Evolutionary conservation across 164 flowering plant species (phyloP).

Genomic region (Echeveria elegans): DNA sequence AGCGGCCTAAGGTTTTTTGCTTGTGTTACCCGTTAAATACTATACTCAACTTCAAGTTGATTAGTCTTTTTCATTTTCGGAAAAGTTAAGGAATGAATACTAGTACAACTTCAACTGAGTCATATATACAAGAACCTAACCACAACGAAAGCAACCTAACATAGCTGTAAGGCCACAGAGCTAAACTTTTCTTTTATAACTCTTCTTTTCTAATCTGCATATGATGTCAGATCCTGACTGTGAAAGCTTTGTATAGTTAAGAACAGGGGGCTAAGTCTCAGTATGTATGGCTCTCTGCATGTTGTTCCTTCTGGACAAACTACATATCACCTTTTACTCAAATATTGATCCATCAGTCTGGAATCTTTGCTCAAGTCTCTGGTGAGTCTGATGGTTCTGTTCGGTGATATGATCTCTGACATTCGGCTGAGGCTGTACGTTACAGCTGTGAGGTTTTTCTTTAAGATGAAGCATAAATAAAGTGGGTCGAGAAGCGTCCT

Average conservation of each 20-base stretch:
- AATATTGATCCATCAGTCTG: constrained; percentile 17
- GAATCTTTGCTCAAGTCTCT: constrained; percentile 26
- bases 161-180: too few species aligned
- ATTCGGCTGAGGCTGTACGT: constrained; percentile 11
- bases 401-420: constrained; percentile 20
- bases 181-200: too few species aligned
- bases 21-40: not conserved
- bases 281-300: constrained; percentile 35
- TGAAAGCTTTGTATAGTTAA: not conserved
- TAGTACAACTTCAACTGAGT: too few species aligned
- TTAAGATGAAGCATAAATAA: not conserved
- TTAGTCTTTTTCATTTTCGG: too few species aligned
- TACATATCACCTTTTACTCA: constrained; percentile 25
- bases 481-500: constrained; percentile 9
- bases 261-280: constrained; percentile 37
- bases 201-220: not conserved
- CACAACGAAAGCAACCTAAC: too few species aligned
- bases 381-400: constrained; percentile 23
- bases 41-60: not conserved
- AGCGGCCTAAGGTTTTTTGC: not conserved
- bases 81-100: too few species aligned
- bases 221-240: not conserved
- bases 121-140: too few species aligned
- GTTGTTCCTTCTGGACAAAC: constrained; percentile 42
- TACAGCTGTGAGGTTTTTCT: constrained; percentile 5